Conservation (phyloP, 495 filamentous ascomycete species). For the Thermochaetoides thermophila region DNA sequence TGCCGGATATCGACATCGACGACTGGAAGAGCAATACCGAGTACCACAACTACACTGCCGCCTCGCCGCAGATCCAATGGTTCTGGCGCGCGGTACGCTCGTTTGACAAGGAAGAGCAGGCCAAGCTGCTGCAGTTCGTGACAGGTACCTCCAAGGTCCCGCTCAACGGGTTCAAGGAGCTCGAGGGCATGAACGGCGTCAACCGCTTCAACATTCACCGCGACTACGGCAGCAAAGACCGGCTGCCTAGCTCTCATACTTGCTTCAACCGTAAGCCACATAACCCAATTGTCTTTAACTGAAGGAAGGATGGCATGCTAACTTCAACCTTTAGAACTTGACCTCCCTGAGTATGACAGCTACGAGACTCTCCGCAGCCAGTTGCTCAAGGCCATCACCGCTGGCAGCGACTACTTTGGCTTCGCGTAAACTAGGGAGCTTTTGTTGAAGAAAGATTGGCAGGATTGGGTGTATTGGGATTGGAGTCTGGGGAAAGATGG, state of each 20-base stretch:
- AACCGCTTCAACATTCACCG: conserved; percentile 97
- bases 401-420: conserved; percentile 94
- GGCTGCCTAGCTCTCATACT: conserved; percentile 89
- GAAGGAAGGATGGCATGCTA: background rate
- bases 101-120: conserved; percentile 97
- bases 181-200: conserved; percentile 98
- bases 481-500: conserved; percentile 2
- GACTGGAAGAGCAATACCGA: conserved; percentile 99
- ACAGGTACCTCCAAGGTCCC: conserved; percentile 98
- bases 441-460: background rate
- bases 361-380: conserved; percentile 82
- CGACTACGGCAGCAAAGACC: conserved; percentile 95
- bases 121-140: conserved; percentile 94
- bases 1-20: conserved; percentile 94
- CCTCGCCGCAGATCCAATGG: conserved; percentile 96
- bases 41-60: conserved; percentile 93
- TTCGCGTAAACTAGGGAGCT: conserved; percentile 55
- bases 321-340: conserved; percentile 56
- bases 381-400: conserved; percentile 84
- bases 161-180: conserved; percentile 95
- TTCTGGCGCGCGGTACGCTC: conserved; percentile 98
- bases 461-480: background rate
- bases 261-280: conserved; percentile 99
- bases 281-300: no score
- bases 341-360: conserved; percentile 95